phyloP scores from a whole-genome alignment of 768 basidiomycete genomes.

The Lentinula edodes region DNA sequence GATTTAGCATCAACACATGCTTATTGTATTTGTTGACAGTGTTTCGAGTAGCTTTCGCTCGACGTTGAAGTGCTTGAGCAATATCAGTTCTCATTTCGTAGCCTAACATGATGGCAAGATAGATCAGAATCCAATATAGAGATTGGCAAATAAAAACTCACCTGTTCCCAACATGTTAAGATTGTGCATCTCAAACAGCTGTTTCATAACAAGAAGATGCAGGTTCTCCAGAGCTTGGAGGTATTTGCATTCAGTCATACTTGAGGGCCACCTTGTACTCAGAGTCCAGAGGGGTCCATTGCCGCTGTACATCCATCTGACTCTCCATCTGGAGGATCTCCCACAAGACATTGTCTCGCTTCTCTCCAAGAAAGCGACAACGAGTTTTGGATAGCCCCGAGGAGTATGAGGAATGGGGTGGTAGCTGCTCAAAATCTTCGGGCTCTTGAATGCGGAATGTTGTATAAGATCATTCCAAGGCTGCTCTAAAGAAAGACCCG shows the following conservation, averaged over 20 bases:
- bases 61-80: conserved; percentile 22
- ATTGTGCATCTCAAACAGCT: conserved; percentile 32
- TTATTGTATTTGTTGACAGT: conserved; percentile 26
- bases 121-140: not conserved
- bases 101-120: conserved; percentile 13
- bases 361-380: conserved; percentile 12
- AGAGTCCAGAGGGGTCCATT: conserved; percentile 19
- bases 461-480: too few relatives aligned
- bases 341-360: conserved; percentile 7
- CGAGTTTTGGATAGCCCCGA: conserved; percentile 13
- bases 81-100: conserved; percentile 29
- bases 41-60: conserved; percentile 23
- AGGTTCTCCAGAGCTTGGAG: conserved; percentile 24
- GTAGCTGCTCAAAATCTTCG: conserved; percentile 7
- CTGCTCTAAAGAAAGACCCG: too few relatives aligned
- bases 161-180: conserved; percentile 29
- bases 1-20: conserved; percentile 13
- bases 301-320: conserved; percentile 15
- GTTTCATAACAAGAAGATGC: conserved; percentile 25
- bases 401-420: conserved; percentile 10
- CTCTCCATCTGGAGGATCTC: conserved; percentile 18
- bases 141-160: conserved; percentile 9
- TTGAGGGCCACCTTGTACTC: conserved; percentile 16
- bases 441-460: conserved; percentile 7
- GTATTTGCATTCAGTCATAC: conserved; percentile 17